These are phyloP conservation scores for Coelastrella sp. DNA, from an alignment of 139 green algal genomes.

Conservation along the genomic window DNA sequence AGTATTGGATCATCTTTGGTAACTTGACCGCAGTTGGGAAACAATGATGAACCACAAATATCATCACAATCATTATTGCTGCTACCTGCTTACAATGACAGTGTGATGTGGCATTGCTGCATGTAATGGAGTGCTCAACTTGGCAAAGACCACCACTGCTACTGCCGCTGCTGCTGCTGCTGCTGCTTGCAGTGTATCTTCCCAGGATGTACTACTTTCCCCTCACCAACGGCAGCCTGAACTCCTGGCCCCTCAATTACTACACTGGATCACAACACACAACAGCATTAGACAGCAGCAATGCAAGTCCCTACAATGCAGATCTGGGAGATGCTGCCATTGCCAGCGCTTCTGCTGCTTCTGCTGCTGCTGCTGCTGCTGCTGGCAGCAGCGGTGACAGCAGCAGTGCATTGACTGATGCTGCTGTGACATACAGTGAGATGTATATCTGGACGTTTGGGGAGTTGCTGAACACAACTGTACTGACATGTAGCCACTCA, in stretches of 20 bases:
- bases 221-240: background rate
- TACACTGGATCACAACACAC: background rate
- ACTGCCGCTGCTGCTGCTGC: conserved; percentile 7
- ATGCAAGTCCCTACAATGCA: background rate
- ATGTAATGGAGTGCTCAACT: too few species aligned
- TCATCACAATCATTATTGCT: background rate
- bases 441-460: background rate
- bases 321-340: background rate
- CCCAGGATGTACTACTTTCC: background rate
- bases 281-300: background rate
- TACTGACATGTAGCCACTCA: conserved; percentile 13
- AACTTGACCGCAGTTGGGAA: too few species aligned
- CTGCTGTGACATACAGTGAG: background rate
- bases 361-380: background rate
- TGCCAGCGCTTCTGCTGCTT: background rate
- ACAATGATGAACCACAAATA: background rate
- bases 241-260: background rate
- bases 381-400: background rate
- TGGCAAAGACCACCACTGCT: too few species aligned
- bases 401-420: background rate
- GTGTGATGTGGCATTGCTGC: too few species aligned
- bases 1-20: too few species aligned
- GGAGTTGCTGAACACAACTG: background rate
- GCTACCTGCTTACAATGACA: too few species aligned
- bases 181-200: background rate